phyloP scores from a whole-genome alignment of 2,329 filamentous ascomycete genomes.

The Penicillium griseofulvum region DNA sequence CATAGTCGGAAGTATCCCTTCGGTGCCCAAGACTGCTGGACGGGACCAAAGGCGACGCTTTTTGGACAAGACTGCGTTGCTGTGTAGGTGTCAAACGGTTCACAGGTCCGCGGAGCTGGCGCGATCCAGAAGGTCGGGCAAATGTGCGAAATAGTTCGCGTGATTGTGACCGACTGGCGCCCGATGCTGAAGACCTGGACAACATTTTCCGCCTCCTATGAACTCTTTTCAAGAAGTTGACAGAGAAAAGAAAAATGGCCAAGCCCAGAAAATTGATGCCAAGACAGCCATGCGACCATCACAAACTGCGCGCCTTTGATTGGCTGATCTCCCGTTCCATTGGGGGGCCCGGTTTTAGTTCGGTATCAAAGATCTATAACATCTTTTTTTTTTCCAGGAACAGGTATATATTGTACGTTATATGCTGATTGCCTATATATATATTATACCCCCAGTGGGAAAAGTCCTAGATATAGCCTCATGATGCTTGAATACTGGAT shows the following conservation, averaged over 20 bases:
- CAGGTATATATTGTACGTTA: not conserved
- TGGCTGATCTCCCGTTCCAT: constrained; percentile 20
- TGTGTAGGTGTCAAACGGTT: constrained; percentile 19
- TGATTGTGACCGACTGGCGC: constrained; percentile 28
- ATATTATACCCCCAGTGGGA: too few relatives aligned
- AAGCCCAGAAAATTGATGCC: constrained; percentile 30
- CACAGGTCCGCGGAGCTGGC: constrained; percentile 27
- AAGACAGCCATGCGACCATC: constrained; percentile 22
- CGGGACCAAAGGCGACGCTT: not conserved
- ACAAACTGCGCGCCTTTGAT: constrained; percentile 28
- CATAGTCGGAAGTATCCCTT: not conserved
- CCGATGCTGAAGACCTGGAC: constrained; percentile 31
- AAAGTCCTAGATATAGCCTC: not conserved
- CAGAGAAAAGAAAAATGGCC: constrained; percentile 17
- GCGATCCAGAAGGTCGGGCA: constrained; percentile 21
- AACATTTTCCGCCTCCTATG: constrained; percentile 33
- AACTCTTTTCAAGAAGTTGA: not conserved
- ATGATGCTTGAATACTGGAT: not conserved
- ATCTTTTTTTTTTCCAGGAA: not conserved
- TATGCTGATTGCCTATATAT: too few relatives aligned
- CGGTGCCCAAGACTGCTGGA: not conserved
- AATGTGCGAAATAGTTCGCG: constrained; percentile 27
- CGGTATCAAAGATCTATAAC: not conserved
- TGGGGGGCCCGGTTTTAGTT: not conserved
- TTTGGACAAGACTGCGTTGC: constrained; percentile 13